These are phyloP conservation scores for Phylloporus arenicola DNA, from an alignment of 768 basidiomycete species.

Conservation along the genomic window DNA sequence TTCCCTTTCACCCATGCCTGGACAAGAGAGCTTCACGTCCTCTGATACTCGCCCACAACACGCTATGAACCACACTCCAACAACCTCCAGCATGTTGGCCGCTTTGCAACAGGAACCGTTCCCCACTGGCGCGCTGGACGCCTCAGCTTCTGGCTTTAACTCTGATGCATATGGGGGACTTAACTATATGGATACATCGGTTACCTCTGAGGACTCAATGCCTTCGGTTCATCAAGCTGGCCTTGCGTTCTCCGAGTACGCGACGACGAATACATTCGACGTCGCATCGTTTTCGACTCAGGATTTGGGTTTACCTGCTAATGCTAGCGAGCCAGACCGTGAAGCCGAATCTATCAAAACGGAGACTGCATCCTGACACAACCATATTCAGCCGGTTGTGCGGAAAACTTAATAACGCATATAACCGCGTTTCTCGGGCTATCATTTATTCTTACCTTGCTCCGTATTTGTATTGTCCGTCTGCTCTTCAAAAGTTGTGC, in stretches of 20 bases:
- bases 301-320: slow-evolving; percentile 56
- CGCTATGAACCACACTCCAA: slow-evolving; percentile 75
- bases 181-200: slow-evolving; percentile 71
- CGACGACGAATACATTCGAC: slow-evolving; percentile 61
- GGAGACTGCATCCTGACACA: slow-evolving; percentile 42
- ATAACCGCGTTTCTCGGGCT: slow-evolving; percentile 26
- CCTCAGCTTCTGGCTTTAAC: slow-evolving; percentile 55
- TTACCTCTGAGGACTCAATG: slow-evolving; percentile 59
- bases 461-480: slow-evolving; percentile 33
- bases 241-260: slow-evolving; percentile 69
- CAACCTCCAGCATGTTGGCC: slow-evolving; percentile 87
- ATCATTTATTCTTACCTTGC: slow-evolving; percentile 37
- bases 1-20: slow-evolving; percentile 82
- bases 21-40: slow-evolving; percentile 70
- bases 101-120: slow-evolving; percentile 77
- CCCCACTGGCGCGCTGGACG: slow-evolving; percentile 60
- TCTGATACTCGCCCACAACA: slow-evolving; percentile 59
- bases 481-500: slow-evolving; percentile 31
- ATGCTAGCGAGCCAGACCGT: slow-evolving; percentile 54
- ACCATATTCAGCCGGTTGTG: slow-evolving; percentile 22
- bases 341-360: slow-evolving; percentile 64
- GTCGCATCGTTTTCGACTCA: slow-evolving; percentile 62
- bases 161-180: slow-evolving; percentile 65
- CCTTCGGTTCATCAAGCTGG: slow-evolving; percentile 55
- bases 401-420: slow-evolving; percentile 29